Percentiles rank a stretch among this genome's conserved stretches.
Conservation (phyloP, 2,329 filamentous ascomycete genomes). For the Zymoseptoria ardabiliae region DNA sequence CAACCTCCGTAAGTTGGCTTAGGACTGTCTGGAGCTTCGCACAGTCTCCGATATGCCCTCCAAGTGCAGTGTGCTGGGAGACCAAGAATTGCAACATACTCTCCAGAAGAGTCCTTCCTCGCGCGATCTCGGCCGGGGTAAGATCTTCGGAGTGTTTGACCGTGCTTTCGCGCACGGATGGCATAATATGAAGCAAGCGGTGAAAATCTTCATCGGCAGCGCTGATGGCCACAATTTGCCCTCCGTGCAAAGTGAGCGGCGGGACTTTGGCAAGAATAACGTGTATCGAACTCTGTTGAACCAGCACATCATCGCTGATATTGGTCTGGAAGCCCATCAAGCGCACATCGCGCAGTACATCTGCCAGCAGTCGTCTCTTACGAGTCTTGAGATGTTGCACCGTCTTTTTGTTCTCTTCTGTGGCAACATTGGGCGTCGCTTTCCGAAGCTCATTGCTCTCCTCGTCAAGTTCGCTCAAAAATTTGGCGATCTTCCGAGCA, state of each 20-base stretch:
- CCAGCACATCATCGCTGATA: constrained; percentile 63
- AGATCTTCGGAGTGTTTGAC: constrained; percentile 78
- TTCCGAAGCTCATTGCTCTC: constrained; percentile 69
- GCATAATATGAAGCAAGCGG: constrained; percentile 66
- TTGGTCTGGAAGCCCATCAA: constrained; percentile 88
- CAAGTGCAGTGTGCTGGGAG: constrained; percentile 13
- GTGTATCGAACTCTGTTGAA: constrained; percentile 64
- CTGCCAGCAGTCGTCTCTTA: constrained; percentile 84
- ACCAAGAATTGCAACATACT: constrained; percentile 57
- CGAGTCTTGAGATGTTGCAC: constrained; percentile 85
- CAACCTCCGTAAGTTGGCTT: constrained; percentile 6
- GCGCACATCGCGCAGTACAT: constrained; percentile 73
- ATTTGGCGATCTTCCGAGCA: constrained; percentile 8
- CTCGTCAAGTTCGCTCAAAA: constrained; percentile 49
- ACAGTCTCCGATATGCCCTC: constrained; percentile 1
- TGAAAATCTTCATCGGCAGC: constrained; percentile 67
- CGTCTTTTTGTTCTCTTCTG: constrained; percentile 73
- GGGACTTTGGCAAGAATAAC: constrained; percentile 56
- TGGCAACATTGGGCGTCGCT: constrained; percentile 73
- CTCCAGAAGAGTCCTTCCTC: constrained; percentile 80
- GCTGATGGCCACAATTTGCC: not conserved
- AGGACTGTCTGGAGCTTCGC: constrained; percentile 3
- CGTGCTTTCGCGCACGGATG: constrained; percentile 57
- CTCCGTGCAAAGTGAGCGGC: constrained; percentile 22
- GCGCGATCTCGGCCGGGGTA: constrained; percentile 67